These are phyloP conservation scores for Lentinus tigrinus DNA, from an alignment of 768 basidiomycete species.

Conservation along the genomic window DNA sequence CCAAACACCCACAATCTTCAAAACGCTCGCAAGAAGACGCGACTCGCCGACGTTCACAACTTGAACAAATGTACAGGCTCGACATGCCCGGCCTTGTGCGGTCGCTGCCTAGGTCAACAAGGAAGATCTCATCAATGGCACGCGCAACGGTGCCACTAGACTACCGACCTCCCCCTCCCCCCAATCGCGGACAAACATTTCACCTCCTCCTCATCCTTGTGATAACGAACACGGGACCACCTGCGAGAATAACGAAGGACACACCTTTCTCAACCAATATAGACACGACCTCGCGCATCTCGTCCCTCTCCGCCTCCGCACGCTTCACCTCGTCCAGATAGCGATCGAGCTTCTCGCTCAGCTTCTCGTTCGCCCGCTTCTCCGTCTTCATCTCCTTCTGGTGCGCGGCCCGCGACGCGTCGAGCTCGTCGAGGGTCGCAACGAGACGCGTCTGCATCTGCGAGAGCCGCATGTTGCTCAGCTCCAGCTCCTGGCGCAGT, in stretches of 20 bases:
- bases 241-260: conserved; percentile 27
- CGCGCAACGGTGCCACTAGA: background rate
- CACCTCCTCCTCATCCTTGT: background rate
- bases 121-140: background rate
- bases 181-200: too few species aligned
- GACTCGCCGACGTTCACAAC: too few species aligned
- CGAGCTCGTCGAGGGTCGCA: conserved; percentile 49
- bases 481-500: conserved; percentile 6
- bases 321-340: conserved; percentile 32
- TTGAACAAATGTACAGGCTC: too few species aligned
- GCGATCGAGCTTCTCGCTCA: conserved; percentile 39
- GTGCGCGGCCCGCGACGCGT: conserved; percentile 41
- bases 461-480: conserved; percentile 24
- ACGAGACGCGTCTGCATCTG: conserved; percentile 46
- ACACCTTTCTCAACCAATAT: conserved; percentile 60
- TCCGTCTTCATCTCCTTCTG: conserved; percentile 38
- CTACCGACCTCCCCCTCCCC: background rate
- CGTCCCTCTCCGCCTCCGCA: conserved; percentile 49
- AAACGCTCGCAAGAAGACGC: too few species aligned
- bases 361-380: conserved; percentile 31
- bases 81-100: too few species aligned
- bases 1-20: too few species aligned
- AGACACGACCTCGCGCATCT: conserved; percentile 52
- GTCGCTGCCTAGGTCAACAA: too few species aligned
- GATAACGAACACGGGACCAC: too few species aligned